Conservation (phyloP, 805 yeast species). For the Myxozyma geophila region DNA sequence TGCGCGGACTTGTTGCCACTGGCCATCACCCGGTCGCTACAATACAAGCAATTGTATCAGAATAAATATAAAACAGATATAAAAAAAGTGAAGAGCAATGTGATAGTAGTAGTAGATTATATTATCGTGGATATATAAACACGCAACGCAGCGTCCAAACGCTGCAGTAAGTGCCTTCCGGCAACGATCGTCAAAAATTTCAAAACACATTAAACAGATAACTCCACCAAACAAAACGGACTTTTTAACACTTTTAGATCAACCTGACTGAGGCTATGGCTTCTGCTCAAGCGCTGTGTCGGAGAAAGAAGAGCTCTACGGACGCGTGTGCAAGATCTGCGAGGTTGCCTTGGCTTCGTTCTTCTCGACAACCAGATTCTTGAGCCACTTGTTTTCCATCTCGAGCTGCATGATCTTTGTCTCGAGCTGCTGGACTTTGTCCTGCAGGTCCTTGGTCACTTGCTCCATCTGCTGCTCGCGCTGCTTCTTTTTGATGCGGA, state of each 20-base stretch:
- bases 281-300: not conserved
- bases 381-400: constrained; percentile 87
- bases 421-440: constrained; percentile 67
- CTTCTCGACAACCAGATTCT: constrained; percentile 82
- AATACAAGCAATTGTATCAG: no score
- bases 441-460: constrained; percentile 71
- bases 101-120: no score
- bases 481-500: constrained; percentile 87
- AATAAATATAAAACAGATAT: no score
- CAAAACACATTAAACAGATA: constrained; percentile 4
- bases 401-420: constrained; percentile 79
- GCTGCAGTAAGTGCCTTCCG: not conserved
- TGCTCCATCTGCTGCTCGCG: constrained; percentile 91
- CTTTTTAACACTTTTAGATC: not conserved
- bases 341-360: constrained; percentile 44
- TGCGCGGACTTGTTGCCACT: no score
- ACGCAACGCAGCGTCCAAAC: not conserved
- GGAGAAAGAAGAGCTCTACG: not conserved
- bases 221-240: not conserved
- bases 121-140: no score
- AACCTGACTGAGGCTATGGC: not conserved
- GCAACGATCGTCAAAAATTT: not conserved
- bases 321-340: constrained; percentile 20
- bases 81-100: no score
- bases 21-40: no score